A percentile compares a stretch with the other conserved stretches of the same genome.
These are phyloP conservation scores for Talaromyces islandicus DNA, from an alignment of 2,329 filamentous ascomycete genomes.

Conservation along the genomic window DNA sequence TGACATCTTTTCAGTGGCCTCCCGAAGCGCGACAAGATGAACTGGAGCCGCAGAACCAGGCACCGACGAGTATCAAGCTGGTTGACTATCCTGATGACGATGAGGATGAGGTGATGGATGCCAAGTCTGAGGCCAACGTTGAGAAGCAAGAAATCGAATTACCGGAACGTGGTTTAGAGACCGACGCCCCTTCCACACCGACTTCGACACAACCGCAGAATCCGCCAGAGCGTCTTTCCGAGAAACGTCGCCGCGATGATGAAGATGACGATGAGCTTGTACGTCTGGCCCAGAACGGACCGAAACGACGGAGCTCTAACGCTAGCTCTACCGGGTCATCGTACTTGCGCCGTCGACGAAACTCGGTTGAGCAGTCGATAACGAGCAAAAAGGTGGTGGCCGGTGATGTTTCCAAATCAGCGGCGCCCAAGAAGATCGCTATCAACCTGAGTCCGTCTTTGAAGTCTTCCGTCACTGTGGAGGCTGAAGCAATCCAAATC, in stretches of 20 bases:
- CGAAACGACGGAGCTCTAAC: slow-evolving; percentile 42
- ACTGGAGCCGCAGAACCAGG: slow-evolving; percentile 36
- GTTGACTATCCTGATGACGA: slow-evolving; percentile 94
- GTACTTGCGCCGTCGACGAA: slow-evolving; percentile 27
- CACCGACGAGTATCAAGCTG: slow-evolving; percentile 59
- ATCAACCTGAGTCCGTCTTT: slow-evolving; percentile 29
- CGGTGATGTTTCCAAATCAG: slow-evolving; percentile 4
- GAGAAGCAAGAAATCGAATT: slow-evolving; percentile 18
- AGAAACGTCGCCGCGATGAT: slow-evolving; percentile 79
- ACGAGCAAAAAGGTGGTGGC: slow-evolving; percentile 22
- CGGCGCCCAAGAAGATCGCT: slow-evolving; percentile 32
- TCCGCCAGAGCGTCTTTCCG: slow-evolving; percentile 71
- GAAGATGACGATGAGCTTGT: slow-evolving; percentile 91
- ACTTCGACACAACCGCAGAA: slow-evolving; percentile 18
- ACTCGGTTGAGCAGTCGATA: slow-evolving; percentile 21
- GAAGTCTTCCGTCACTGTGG: slow-evolving; percentile 15
- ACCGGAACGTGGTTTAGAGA: slow-evolving; percentile 13
- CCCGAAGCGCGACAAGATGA: slow-evolving; percentile 33
- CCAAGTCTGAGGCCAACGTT: slow-evolving; percentile 31
- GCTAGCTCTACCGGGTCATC: slow-evolving; percentile 27
- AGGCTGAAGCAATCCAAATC: slow-evolving; percentile 16
- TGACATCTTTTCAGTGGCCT: slow-evolving; percentile 20
- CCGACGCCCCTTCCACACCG: slow-evolving; percentile 21
- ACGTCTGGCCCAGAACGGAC: slow-evolving; percentile 58
- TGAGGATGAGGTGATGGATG: slow-evolving; percentile 59